These are phyloP conservation scores for Aspergillus sergii DNA, from an alignment of 2,329 filamentous ascomycete genomes.

Conservation along the genomic window DNA sequence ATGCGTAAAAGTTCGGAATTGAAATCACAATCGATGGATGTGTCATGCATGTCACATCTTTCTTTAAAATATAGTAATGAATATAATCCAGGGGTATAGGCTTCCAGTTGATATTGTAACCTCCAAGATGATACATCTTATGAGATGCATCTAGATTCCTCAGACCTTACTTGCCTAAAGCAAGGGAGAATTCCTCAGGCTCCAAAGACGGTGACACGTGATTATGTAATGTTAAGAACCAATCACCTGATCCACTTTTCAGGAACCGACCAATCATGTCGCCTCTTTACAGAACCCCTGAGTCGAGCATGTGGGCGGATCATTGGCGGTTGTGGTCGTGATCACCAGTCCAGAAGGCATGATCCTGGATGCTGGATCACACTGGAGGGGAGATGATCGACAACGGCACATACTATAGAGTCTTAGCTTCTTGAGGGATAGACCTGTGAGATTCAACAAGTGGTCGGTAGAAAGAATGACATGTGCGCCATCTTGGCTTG, in stretches of 20 bases:
- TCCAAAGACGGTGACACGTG: too few species aligned
- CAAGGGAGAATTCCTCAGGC: background rate
- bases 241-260: background rate
- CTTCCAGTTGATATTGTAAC: background rate
- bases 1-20: background rate
- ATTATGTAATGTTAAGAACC: background rate
- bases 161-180: background rate
- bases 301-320: constrained; percentile 14
- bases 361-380: background rate
- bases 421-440: background rate
- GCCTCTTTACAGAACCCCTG: background rate
- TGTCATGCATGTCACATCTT: too few species aligned
- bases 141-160: background rate
- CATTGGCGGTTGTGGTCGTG: constrained; percentile 11
- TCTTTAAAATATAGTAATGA: too few species aligned
- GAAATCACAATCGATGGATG: too few species aligned
- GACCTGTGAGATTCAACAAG: background rate
- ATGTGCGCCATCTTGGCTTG: constrained; percentile 8
- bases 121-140: background rate
- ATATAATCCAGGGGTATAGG: background rate
- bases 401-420: background rate
- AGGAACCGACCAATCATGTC: background rate
- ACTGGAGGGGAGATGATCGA: background rate
- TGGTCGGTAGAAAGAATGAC: background rate
- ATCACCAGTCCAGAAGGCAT: background rate